Conservation (phyloP, 2,329 filamentous ascomycete species). For the Colletotrichum sublineola region DNA sequence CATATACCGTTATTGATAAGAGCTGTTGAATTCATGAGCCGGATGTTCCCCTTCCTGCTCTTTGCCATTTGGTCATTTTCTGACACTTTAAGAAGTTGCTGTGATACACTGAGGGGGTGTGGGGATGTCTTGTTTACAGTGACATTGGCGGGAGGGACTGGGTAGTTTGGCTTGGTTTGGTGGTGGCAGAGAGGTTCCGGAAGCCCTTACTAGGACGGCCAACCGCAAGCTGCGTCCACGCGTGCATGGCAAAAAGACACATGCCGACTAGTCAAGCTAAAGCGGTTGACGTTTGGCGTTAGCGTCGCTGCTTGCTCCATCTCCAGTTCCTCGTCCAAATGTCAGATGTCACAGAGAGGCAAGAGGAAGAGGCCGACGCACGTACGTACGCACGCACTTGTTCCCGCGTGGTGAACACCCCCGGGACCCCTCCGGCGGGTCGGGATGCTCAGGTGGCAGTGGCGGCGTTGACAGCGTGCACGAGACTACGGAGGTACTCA, state of each 20-base stretch:
- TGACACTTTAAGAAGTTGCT: not conserved
- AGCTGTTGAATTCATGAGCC: not conserved
- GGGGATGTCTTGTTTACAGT: not conserved
- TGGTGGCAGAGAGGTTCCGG: not conserved
- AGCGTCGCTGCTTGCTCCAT: not conserved
- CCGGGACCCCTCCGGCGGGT: not conserved
- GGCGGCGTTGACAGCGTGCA: not conserved
- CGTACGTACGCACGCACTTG: slow-evolving; percentile 15
- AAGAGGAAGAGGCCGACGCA: slow-evolving; percentile 1
- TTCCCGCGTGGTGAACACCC: slow-evolving; percentile 2
- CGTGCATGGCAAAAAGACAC: not conserved
- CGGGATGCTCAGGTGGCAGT: not conserved
- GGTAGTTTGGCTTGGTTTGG: not conserved
- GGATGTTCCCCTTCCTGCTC: not conserved
- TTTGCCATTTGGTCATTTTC: not conserved
- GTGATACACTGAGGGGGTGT: not conserved
- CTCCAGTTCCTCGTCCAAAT: not conserved
- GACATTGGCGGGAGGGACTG: not conserved
- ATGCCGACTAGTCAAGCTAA: too few species aligned
- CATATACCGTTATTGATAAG: not conserved
- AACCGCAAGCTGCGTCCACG: not conserved
- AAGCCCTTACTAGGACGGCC: not conserved
- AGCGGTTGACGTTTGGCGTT: not conserved
- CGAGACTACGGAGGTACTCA: not conserved
- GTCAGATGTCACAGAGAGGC: not conserved